Percentiles rank a stretch among this genome's conserved stretches.
Evolutionary conservation across 169 alveolate species (phyloP).

Genomic region (Eimeria mitis): DNA sequence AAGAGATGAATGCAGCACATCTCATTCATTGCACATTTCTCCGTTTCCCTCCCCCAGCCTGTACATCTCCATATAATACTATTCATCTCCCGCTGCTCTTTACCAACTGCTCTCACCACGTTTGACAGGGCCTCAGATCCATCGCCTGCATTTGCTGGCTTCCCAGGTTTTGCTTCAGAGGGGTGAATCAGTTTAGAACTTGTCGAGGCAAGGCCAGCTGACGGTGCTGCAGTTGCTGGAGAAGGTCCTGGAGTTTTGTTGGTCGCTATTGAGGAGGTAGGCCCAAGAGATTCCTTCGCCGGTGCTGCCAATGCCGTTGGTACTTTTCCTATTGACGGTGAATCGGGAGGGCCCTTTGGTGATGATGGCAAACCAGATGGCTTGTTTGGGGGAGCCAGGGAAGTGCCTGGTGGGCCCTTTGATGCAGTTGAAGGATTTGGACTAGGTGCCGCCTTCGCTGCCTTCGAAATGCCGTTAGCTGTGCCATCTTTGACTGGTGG

Average conservation of each 20-base stretch:
- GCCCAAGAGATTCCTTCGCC: neutral
- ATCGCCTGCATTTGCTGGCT: neutral
- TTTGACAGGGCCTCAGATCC: neutral
- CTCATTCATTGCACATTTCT: neutral
- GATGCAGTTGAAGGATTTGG: neutral
- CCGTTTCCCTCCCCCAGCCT: neutral
- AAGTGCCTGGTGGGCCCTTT: constrained; percentile 7
- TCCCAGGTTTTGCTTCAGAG: neutral
- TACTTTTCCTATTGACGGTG: neutral
- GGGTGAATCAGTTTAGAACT: neutral
- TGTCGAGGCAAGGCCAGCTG: neutral
- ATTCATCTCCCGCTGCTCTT: neutral
- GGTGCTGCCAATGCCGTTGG: neutral
- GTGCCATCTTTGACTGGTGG: neutral
- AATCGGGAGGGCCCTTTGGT: neutral
- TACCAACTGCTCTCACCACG: constrained; percentile 23
- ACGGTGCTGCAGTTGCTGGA: neutral
- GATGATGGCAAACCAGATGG: constrained; percentile 1
- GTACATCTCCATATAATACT: neutral
- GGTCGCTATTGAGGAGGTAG: neutral
- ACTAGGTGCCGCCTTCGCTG: constrained; percentile 17
- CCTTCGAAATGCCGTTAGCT: neutral
- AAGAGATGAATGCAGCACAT: neutral
- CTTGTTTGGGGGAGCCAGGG: neutral
- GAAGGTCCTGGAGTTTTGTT: neutral